These are phyloP conservation scores for Cryptococcus depauperatus DNA, from an alignment of 1,284 basidiomycete species.

Conservation along the genomic window DNA sequence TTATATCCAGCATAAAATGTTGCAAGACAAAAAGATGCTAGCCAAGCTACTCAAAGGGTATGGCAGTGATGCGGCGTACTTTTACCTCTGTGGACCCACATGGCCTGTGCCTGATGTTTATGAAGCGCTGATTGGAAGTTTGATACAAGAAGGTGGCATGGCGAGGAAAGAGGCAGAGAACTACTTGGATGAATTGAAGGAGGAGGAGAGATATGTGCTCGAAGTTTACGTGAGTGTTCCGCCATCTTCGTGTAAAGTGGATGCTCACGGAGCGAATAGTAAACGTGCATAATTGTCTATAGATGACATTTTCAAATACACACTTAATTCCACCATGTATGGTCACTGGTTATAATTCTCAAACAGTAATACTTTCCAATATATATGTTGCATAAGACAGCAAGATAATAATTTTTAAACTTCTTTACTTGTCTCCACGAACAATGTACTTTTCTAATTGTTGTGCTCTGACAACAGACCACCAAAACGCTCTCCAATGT, in stretches of 20 bases:
- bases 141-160: conserved; percentile 64
- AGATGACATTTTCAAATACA: too few relatives aligned
- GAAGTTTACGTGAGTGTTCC: conserved; percentile 57
- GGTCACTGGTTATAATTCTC: too few relatives aligned
- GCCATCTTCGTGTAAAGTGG: background rate
- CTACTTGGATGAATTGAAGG: conserved; percentile 85
- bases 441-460: conserved; percentile 34
- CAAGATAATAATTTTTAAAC: background rate
- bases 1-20: conserved; percentile 98
- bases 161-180: conserved; percentile 63
- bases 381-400: background rate
- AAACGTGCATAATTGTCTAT: too few relatives aligned
- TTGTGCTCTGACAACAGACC: conserved; percentile 31
- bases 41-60: conserved; percentile 57
- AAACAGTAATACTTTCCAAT: too few relatives aligned
- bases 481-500: conserved; percentile 44
- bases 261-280: background rate
- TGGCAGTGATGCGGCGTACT: conserved; percentile 58
- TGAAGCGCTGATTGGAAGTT: conserved; percentile 74
- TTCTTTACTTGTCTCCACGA: conserved; percentile 21
- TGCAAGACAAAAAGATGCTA: conserved; percentile 72
- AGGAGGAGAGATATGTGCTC: conserved; percentile 93
- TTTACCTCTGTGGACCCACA: conserved; percentile 95
- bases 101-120: conserved; percentile 98
- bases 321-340: too few relatives aligned